Percentiles rank a stretch among this genome's conserved stretches.
Conservation (phyloP, 352 stramenopile genomes). For the Globisporangium nodosum region DNA sequence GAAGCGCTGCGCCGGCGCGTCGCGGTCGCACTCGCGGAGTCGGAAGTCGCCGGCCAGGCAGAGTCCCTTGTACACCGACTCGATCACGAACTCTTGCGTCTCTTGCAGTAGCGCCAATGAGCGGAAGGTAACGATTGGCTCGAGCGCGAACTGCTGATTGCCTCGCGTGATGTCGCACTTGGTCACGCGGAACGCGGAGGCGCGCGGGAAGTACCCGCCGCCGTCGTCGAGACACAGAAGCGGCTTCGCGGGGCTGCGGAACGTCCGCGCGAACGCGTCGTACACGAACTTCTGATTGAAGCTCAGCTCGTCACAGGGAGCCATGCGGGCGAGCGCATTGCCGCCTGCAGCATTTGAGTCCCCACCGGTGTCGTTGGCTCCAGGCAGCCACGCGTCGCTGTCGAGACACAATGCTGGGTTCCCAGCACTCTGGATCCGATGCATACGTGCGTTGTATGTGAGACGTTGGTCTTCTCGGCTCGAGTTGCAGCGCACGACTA, state of each 20-base stretch:
- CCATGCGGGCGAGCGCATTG: background rate
- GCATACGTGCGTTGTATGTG: conserved; percentile 4
- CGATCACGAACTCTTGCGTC: conserved; percentile 4
- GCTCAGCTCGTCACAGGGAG: background rate
- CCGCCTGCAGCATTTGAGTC: background rate
- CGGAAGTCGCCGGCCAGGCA: conserved; percentile 1
- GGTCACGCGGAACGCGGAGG: conserved; percentile 2
- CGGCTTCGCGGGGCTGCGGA: conserved; percentile 4
- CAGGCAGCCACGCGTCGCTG: conserved; percentile 1
- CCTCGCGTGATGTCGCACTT: conserved; percentile 2
- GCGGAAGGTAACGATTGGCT: background rate
- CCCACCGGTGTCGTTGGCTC: background rate
- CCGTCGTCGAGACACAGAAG: conserved; percentile 10
- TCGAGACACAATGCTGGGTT: conserved; percentile 6
- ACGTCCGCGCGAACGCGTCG: background rate
- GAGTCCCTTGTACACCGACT: conserved; percentile 10
- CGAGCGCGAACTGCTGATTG: conserved; percentile 12
- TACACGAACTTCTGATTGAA: conserved; percentile 10
- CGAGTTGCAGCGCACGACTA: background rate
- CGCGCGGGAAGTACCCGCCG: background rate
- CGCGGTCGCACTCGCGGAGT: conserved; percentile 1
- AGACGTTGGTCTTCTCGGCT: background rate
- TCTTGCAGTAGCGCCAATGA: background rate
- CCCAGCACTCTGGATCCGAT: conserved; percentile 6
- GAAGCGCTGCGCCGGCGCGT: conserved; percentile 1